Base-by-base conservation (phyloP, 2,329 filamentous ascomycete species). In the Paraphoma sp. region DNA sequence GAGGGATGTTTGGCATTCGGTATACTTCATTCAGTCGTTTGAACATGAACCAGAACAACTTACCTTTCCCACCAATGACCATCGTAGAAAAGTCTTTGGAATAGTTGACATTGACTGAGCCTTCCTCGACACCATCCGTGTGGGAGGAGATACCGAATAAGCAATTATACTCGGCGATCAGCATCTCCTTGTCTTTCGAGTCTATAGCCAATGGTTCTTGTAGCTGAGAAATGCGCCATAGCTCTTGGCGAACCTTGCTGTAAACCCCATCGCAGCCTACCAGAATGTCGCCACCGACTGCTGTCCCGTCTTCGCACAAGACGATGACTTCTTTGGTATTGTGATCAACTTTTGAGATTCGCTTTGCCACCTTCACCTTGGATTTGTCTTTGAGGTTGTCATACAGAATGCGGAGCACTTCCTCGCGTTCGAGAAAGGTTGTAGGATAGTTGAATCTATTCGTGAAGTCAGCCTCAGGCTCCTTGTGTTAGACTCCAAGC, bases 21-120 rank as follows among this genome's bases (percentile, higher is more conserved):
- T 73, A 46, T 51, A 63, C 66, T 38, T 68, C 56, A 28, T 68
- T 55, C 47, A 63, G 7, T 31, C 33, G 48, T 10, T 58, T 56
- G 52, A 70, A 69, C 12, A 72, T 51, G 54, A 76, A 74, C 60
- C 69, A 75, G 46, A 68, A 76, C 6, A 69, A 59, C 14, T 57
- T 62, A 23, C 56, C 41, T 7, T 61, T 59, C 7, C 67, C 66
- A 11, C 56, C 53, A 7, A 65, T 48, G 16, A 61, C 11, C 55
- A 63, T 40, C 2, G 45, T 53, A 3, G 55, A 54, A 29, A 51
- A 55, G 7, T 46, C 51, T 29, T 49, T 6, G 11, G 40, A 44
- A 10, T 58, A 43, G 23, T 63, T 58, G 4, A 57, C 46, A 12
- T 36, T 45, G 14, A 55, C 40, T 11, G 63, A 57, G 11, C 55